Evolutionary conservation across 768 basidiomycete species (phyloP).

Genomic region (Termitomyces eurrhizus): DNA sequence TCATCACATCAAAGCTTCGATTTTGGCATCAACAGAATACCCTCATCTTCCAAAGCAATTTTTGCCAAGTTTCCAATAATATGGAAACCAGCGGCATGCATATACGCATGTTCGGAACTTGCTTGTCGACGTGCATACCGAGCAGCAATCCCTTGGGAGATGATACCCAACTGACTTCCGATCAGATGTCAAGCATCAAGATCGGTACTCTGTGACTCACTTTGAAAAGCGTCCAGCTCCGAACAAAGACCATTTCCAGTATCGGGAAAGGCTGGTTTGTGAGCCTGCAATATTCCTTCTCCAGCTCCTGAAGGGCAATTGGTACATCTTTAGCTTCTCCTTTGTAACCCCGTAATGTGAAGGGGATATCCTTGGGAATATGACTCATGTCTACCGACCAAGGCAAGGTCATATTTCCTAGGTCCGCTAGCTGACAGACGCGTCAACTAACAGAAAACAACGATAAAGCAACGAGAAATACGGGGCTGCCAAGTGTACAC

Average conservation of each 20-base stretch:
- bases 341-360: conserved; percentile 57
- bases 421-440: conserved; percentile 65
- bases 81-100: conserved; percentile 46
- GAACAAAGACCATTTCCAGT: conserved; percentile 70
- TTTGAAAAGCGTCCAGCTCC: conserved; percentile 84
- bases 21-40: conserved; percentile 26
- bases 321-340: conserved; percentile 53
- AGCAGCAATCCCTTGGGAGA: conserved; percentile 88
- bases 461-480: conserved; percentile 31
- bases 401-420: conserved; percentile 86
- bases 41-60: conserved; percentile 53
- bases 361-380: conserved; percentile 25
- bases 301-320: conserved; percentile 65
- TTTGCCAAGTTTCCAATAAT: conserved; percentile 62
- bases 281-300: conserved; percentile 75
- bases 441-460: not conserved
- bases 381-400: conserved; percentile 58
- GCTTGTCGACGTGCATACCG: conserved; percentile 83
- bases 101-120: conserved; percentile 73
- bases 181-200: not conserved
- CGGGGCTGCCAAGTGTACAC: conserved; percentile 90
- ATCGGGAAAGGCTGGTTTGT: conserved; percentile 71
- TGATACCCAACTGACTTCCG: conserved; percentile 59
- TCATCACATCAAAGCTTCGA: conserved; percentile 27
- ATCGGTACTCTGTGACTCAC: conserved; percentile 35